Evolutionary conservation across 73 alveolate species (phyloP), one percentile per base, ranked within the genome.

Genomic region (Effrenium voratum): DNA sequence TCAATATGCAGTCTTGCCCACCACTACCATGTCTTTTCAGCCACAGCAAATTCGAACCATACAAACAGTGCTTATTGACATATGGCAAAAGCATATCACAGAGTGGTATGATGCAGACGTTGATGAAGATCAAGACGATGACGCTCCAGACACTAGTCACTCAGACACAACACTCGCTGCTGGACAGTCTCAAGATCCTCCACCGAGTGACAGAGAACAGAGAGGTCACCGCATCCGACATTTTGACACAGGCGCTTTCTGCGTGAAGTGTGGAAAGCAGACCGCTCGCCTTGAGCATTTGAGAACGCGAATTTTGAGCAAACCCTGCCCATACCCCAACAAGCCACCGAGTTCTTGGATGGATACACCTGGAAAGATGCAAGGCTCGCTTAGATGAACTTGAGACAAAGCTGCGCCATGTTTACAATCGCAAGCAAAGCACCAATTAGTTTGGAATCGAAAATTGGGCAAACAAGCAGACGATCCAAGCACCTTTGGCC

Each of bases 71-170:
- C 68, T 83, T 5, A 55, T 83, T 41, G 63, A 81, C 73, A 81
- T 81, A 0, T 83, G 76, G 93, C 79, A 49, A 24, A 5, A n/a
- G 24, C 93, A 83, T 40, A 83, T 83, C 57, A 59, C 45, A 38
- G 93, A 83, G 26, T 83, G 93, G 93, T 77, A 34, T 28, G 77
- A 83, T 24, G 55, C 24, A 2, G 93, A 83, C 0, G 77, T 83
- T 2, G 93, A 83, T 15, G 57, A 36, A 8, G 90, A 0, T 15
- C n/a, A 22, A 28, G 0, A 36, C 5, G 52, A 24, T 2, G 24
- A 44, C 13, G 68, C 63, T 44, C 66, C 44, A 0, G 46, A 44
- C 28, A 36, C 19, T 13, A 5, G 26, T 44, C 24, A n/a, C 70
- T 0, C 52, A 44, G 43, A 0, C 40, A n/a, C 75, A 19, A 38